phyloP scores from a whole-genome alignment of 169 alveolate species.

The Nephromyces sp. region DNA sequence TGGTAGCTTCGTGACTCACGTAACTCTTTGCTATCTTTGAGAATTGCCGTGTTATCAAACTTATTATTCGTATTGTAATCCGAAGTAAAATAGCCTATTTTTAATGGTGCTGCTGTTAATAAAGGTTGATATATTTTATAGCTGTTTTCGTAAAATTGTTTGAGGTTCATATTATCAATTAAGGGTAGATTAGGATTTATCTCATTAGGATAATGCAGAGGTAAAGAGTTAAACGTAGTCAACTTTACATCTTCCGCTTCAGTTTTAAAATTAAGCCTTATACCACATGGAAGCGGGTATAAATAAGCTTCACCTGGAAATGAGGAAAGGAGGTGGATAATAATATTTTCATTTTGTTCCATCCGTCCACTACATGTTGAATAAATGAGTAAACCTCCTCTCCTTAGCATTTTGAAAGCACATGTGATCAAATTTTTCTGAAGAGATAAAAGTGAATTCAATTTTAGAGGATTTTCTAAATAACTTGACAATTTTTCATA shows the following conservation, averaged over 20 bases:
- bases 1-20: not conserved
- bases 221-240: not conserved
- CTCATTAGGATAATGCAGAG: not conserved
- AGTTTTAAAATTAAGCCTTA: not conserved
- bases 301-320: not conserved
- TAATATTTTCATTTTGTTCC: not conserved
- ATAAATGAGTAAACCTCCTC: not conserved
- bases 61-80: not conserved
- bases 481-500: not conserved
- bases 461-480: not conserved
- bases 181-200: not conserved
- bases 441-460: not conserved
- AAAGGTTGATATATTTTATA: not conserved
- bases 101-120: not conserved
- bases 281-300: not conserved
- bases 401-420: not conserved
- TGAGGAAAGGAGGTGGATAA: not conserved
- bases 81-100: not conserved
- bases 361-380: not conserved
- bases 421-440: not conserved
- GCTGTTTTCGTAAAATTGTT: not conserved
- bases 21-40: not conserved
- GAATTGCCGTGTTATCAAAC: not conserved
- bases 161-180: not conserved
- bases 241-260: not conserved